Evolutionary conservation across 2,329 filamentous ascomycete species (phyloP).

Genomic region (Sphaerulina populicola): DNA sequence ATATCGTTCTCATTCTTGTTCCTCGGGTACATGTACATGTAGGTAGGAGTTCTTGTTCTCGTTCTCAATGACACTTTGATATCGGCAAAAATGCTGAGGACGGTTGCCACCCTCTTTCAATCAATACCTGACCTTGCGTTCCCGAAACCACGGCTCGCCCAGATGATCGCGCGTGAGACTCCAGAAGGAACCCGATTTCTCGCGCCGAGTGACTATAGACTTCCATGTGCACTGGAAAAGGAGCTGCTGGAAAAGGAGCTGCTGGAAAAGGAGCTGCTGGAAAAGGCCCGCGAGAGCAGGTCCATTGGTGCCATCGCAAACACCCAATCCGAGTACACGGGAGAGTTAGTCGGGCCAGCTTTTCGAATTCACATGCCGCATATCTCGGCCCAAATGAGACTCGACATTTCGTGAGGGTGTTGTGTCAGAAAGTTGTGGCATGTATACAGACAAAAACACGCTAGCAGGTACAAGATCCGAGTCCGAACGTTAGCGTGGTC

Average conservation of each 20-base stretch:
- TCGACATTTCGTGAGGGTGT: not conserved
- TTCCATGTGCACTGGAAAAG: not conserved
- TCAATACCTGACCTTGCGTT: too few relatives aligned
- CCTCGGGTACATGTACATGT: too few relatives aligned
- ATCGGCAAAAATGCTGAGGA: too few relatives aligned
- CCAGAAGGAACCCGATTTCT: too few relatives aligned
- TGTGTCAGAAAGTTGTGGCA: not conserved
- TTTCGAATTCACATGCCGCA: not conserved
- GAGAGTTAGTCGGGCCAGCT: not conserved
- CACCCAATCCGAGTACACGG: not conserved
- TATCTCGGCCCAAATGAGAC: not conserved
- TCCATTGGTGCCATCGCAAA: not conserved
- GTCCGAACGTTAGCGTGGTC: too few relatives aligned
- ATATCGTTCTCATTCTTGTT: too few relatives aligned
- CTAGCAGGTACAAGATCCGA: not conserved
- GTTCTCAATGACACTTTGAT: too few relatives aligned
- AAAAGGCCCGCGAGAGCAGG: not conserved
- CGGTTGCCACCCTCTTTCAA: too few relatives aligned
- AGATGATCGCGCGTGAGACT: too few relatives aligned
- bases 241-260: not conserved
- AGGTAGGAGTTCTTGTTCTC: too few relatives aligned
- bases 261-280: not conserved
- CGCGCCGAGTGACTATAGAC: too few relatives aligned
- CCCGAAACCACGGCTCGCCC: too few relatives aligned
- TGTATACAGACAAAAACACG: not conserved